Evolutionary conservation across 1,284 basidiomycete genomes (phyloP).

Genomic region (Veloporphyrellus conicus): DNA sequence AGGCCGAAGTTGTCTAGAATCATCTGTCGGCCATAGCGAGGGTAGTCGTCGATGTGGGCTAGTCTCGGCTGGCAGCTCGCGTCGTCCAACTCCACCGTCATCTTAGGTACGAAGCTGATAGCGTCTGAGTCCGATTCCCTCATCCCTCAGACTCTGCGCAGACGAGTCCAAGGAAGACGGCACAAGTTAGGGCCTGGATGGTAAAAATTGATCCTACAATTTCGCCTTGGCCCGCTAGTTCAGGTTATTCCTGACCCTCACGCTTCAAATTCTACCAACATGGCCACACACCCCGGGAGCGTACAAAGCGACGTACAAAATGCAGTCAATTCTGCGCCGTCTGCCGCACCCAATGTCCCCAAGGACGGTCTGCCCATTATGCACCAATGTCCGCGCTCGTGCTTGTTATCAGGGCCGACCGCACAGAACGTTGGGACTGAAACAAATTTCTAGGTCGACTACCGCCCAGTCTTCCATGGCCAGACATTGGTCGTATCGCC

Average conservation of each 20-base stretch:
- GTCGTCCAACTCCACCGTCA: constrained; percentile 7
- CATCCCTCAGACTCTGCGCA: neutral
- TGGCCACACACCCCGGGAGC: constrained; percentile 10
- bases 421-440: constrained; percentile 1
- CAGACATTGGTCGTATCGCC: constrained; percentile 79
- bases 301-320: constrained; percentile 16
- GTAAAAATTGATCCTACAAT: too few relatives aligned
- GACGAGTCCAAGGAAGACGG: too few relatives aligned
- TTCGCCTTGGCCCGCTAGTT: too few relatives aligned
- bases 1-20: constrained; percentile 89
- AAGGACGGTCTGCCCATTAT: constrained; percentile 38
- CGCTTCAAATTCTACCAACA: constrained; percentile 2
- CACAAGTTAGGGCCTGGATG: too few relatives aligned
- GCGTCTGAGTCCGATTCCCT: constrained; percentile 1
- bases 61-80: constrained; percentile 20
- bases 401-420: neutral
- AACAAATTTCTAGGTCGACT: constrained; percentile 30
- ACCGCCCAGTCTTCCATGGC: constrained; percentile 58
- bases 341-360: constrained; percentile 19
- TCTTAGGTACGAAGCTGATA: neutral
- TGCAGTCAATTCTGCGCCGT: constrained; percentile 13
- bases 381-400: constrained; percentile 29
- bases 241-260: too few relatives aligned
- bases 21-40: constrained; percentile 95
- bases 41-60: constrained; percentile 68